Evolutionary conservation across 306 rosid species (phyloP), one percentile per base, ranked within the genome.

Genomic region (Myrica gale): DNA sequence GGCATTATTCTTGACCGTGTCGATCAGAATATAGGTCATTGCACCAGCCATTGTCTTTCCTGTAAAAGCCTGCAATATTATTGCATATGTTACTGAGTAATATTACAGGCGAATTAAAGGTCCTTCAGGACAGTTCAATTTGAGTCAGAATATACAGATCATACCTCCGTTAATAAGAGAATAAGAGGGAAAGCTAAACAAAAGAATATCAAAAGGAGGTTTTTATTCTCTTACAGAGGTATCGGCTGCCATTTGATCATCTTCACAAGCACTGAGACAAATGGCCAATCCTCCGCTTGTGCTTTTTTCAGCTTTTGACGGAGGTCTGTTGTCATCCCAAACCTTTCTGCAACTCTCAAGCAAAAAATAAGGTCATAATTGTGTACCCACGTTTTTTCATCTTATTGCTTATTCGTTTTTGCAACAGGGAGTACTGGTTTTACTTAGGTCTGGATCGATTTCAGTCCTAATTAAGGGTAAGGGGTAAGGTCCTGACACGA

Each of bases 221-320:
- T 32, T 32, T 32, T 32, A 57, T 4, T 66, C 13, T 51, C 89
- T 86, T 83, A 90, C 96, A 37, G 88, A 13, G 47, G 91, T 88
- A 86, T 93, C 97, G 41, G 89, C 68, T 43, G 98, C 93, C 62
- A 85, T 26, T 47, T 88, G 87, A 72, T 74, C 78, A 81, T 91
- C 98, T 57, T 63, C 83, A 78, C 98, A 91, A 15, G 98, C 96
- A 85, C 94, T 85, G 0, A 93, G 32, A 65, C 85, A 76, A 76
- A 93, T 86, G 0, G 94, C 97, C 75, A 69, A 39, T 78, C 97
- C 97, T 50, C 97, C 96, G 62, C 68, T 78, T 3, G 98, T 85
- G 48, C 74, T 70, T 80, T 91, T 93, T 43, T 65, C 56, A 0
- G 72, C 89, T 26, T 79, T 78, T 5, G 94, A 85, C 6, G 91